Percentiles rank a stretch among this genome's conserved stretches.
Evolutionary conservation across 2,329 filamentous ascomycete species (phyloP).

Genomic region (Boeremia lycopersici): DNA sequence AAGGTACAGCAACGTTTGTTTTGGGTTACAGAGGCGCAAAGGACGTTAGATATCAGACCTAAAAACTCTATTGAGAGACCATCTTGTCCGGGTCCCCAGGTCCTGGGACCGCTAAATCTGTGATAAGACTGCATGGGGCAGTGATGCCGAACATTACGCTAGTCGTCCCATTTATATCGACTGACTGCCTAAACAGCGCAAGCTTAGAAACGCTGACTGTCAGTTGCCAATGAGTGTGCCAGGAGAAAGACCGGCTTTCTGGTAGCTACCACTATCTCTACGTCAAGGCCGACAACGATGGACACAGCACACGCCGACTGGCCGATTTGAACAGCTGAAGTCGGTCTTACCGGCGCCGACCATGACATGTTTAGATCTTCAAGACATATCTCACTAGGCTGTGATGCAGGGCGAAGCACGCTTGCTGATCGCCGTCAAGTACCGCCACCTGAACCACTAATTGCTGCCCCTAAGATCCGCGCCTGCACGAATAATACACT

Average conservation of each 20-base stretch:
- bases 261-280: background rate
- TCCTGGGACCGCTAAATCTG: conserved; percentile 14
- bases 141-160: background rate
- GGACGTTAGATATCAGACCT: conserved; percentile 26
- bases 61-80: conserved; percentile 2
- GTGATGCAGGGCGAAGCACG: conserved; percentile 15
- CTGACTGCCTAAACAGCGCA: background rate
- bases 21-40: conserved; percentile 8
- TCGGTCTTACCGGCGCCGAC: conserved; percentile 24
- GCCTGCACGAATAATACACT: background rate
- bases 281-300: background rate
- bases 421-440: conserved; percentile 23
- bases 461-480: background rate
- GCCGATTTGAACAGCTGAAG: conserved; percentile 4
- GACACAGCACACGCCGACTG: conserved; percentile 6
- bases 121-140: conserved; percentile 15
- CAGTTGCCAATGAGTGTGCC: background rate
- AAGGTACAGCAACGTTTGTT: conserved; percentile 2
- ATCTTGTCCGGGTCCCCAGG: conserved; percentile 33
- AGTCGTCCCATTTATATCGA: background rate
- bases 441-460: conserved; percentile 3
- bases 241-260: background rate
- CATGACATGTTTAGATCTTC: conserved; percentile 24
- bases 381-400: conserved; percentile 15
- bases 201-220: background rate